phyloP scores from a whole-genome alignment of 495 filamentous ascomycete species.

The Hyaloscypha hepaticicola region DNA sequence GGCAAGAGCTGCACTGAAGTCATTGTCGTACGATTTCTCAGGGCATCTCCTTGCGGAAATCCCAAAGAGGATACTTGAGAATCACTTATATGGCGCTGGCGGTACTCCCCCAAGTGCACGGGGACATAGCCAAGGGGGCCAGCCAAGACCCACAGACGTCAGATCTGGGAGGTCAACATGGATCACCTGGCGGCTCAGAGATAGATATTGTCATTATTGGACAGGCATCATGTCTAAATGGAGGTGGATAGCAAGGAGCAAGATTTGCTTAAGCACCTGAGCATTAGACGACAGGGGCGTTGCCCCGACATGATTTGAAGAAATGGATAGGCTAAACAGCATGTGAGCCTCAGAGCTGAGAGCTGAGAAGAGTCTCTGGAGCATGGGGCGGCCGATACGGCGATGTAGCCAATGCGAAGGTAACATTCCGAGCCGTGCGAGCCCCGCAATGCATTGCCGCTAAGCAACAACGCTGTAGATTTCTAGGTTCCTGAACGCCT shows the following conservation, averaged over 20 bases:
- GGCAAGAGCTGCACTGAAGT: not conserved
- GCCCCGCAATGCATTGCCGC: not conserved
- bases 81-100: not conserved
- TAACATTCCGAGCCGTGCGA: not conserved
- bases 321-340: not conserved
- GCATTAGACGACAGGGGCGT: not conserved
- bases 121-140: not conserved
- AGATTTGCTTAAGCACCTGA: not conserved
- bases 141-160: not conserved
- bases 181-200: not conserved
- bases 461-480: not conserved
- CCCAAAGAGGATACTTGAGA: not conserved
- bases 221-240: not conserved
- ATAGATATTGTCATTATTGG: not conserved
- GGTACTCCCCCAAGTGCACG: not conserved
- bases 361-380: not conserved
- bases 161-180: not conserved
- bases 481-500: not conserved
- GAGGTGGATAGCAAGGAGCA: too few species aligned
- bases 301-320: not conserved
- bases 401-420: not conserved
- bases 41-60: not conserved
- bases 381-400: not conserved
- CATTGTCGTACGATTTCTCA: not conserved
- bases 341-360: not conserved